Base-by-base conservation (phyloP, 2,329 filamentous ascomycete genomes). In the Arthrinium puccinioides region DNA sequence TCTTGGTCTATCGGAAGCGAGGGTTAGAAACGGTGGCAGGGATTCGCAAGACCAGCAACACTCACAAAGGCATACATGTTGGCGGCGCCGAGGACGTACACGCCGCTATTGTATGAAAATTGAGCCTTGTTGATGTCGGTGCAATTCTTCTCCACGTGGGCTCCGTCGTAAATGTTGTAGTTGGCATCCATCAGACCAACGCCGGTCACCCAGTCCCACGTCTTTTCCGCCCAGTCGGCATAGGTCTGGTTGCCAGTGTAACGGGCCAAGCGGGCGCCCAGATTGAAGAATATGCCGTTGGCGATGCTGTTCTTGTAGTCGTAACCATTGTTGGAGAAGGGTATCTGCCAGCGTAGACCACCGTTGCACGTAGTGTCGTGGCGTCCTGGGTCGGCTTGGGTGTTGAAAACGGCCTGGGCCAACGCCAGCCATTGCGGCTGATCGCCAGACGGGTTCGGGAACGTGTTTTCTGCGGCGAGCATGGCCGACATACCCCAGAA, bases 321-420 rank as follows among this genome's bases (percentile, higher is more conserved):
- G 32, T 63, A 65, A 42, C 78, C 78, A 24, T 63, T 68, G 52
- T 81, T 79, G 50, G 69, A 71, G 9, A 70, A 63, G 54, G 73
- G 81, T 31, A 84, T 76, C 56, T 84, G 80, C 81, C 81, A 84
- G 46, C 72, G 72, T 43, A 85, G 52, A 13, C 81, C 81, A 39
- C 80, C 80, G 36, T 62, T 64, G 51, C 80, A 84, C 1, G 69
- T 69, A 0, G 55, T 43, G 46, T 83, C 73, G 67, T 77, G 81
- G 15, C 79, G 67, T 38, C 73, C 66, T 5, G 61, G 55, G 14
- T 58, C 53, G 2, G 69, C 71, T 49, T 82, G 77, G 0, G 70
- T 75, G 50, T 82, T 78, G 56, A 81, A 84, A 1, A 81, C 76
- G 3, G 74, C 76, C 48, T 79, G 74, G 1, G 76, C 77, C 39